These are phyloP conservation scores for Coemansia aciculifera DNA, from an alignment of 192 early-diverging fungal species.

Conservation along the genomic window DNA sequence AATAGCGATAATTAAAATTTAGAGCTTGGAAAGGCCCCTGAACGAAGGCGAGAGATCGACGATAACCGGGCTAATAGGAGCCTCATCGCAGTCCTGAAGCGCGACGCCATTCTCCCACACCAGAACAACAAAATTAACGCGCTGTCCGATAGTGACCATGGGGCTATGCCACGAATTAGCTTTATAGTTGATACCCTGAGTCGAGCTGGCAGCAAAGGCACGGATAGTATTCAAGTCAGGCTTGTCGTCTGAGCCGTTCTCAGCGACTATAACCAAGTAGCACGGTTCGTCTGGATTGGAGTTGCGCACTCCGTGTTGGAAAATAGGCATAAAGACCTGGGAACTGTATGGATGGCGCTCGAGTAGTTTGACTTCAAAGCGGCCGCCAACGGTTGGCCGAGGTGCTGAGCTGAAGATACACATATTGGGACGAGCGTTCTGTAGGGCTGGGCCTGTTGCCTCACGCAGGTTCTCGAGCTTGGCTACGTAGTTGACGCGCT, in stretches of 20 bases:
- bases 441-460: conserved; percentile 21
- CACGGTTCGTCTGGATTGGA: conserved; percentile 29
- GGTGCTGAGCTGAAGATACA: conserved; percentile 65
- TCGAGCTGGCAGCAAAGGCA: conserved; percentile 69
- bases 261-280: conserved; percentile 82
- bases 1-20: background rate
- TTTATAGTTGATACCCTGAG: conserved; percentile 82
- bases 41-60: conserved; percentile 48
- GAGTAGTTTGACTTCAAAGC: conserved; percentile 68
- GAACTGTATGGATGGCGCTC: conserved; percentile 85
- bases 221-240: conserved; percentile 74
- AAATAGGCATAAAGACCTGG: conserved; percentile 84
- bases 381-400: conserved; percentile 35
- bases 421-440: conserved; percentile 62
- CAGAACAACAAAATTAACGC: conserved; percentile 69
- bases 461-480: conserved; percentile 59
- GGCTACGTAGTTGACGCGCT: conserved; percentile 69
- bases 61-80: conserved; percentile 33
- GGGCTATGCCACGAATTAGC: conserved; percentile 89
- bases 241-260: conserved; percentile 66
- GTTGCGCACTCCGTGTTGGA: conserved; percentile 22
- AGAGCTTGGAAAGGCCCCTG: conserved; percentile 43
- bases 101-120: conserved; percentile 76
- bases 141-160: conserved; percentile 72
- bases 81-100: conserved; percentile 76